phyloP scores from a whole-genome alignment of 2,329 filamentous ascomycete genomes.

The Fusarium pilosicola region DNA sequence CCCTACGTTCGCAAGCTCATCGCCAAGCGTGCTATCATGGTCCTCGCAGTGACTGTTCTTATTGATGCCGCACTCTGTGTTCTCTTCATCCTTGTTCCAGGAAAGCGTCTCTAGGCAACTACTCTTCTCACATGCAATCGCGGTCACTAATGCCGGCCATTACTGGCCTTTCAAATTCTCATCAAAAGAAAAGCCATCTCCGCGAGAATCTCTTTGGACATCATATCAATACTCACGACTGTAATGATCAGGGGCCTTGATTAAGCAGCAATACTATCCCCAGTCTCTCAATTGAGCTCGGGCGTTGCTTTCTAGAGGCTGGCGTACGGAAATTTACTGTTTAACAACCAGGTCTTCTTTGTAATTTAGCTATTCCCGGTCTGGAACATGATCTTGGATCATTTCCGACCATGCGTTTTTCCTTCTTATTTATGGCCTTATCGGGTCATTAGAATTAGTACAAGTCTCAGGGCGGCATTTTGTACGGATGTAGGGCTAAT shows the following conservation, averaged over 20 bases:
- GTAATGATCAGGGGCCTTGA: constrained; percentile 44
- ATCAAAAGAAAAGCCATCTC: constrained; percentile 22
- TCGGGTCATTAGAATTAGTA: constrained; percentile 12
- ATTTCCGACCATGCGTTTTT: constrained; percentile 24
- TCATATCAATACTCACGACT: constrained; percentile 41
- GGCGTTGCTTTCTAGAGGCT: constrained; percentile 33
- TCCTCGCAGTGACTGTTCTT: constrained; percentile 77
- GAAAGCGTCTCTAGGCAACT: constrained; percentile 73
- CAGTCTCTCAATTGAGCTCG: constrained; percentile 21
- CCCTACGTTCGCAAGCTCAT: constrained; percentile 90
- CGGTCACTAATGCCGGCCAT: constrained; percentile 42
- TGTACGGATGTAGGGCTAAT: constrained; percentile 35
- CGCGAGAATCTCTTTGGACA: constrained; percentile 29
- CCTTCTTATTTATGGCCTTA: constrained; percentile 24
- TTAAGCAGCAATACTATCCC: constrained; percentile 31
- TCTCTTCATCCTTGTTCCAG: constrained; percentile 94
- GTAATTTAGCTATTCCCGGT: constrained; percentile 39
- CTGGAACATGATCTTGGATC: constrained; percentile 29
- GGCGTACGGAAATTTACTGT: constrained; percentile 41
- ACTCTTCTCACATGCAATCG: background rate
- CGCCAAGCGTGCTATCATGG: constrained; percentile 83
- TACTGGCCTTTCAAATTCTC: constrained; percentile 30
- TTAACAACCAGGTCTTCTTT: constrained; percentile 41
- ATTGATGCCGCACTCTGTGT: constrained; percentile 85
- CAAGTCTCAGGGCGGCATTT: constrained; percentile 22